These are phyloP conservation scores for Tricholoma sp. DNA, from an alignment of 768 basidiomycete species.

Conservation along the genomic window DNA sequence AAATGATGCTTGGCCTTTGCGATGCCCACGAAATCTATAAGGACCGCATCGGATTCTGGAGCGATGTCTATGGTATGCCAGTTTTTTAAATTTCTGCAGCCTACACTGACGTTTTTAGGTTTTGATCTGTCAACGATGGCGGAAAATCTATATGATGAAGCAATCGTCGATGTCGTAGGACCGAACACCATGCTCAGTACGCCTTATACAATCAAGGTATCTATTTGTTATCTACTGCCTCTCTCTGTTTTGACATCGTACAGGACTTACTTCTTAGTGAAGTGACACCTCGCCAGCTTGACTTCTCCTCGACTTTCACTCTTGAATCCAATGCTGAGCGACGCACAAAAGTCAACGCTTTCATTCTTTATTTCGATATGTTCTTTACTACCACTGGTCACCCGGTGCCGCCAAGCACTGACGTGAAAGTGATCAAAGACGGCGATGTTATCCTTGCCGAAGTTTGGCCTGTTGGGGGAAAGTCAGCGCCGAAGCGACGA, in stretches of 20 bases:
- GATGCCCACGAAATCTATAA: constrained; percentile 71
- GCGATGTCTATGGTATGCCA: constrained; percentile 77
- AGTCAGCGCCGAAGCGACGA: constrained; percentile 52
- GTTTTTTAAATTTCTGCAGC: neutral
- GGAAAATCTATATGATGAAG: constrained; percentile 69
- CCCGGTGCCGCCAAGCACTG: constrained; percentile 44
- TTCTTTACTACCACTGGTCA: constrained; percentile 71
- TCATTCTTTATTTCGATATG: constrained; percentile 92
- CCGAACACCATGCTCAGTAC: constrained; percentile 61
- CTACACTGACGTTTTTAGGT: constrained; percentile 37
- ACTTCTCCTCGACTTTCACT: constrained; percentile 74
- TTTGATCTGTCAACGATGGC: constrained; percentile 88
- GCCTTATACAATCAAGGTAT: constrained; percentile 64
- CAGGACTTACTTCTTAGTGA: constrained; percentile 74
- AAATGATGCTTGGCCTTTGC: constrained; percentile 80
- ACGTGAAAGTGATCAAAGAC: constrained; percentile 53
- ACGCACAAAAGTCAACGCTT: constrained; percentile 64
- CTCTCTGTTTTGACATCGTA: neutral
- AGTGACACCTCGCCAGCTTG: constrained; percentile 64
- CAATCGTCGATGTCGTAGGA: constrained; percentile 75
- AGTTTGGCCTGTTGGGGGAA: constrained; percentile 75
- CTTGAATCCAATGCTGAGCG: constrained; percentile 60
- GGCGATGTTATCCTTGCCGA: constrained; percentile 66
- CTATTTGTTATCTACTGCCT: neutral
- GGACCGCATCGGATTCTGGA: constrained; percentile 88